Evolutionary conservation across 306 rosid genomes (phyloP).

Genomic region (Casuarina cunninghamiana): DNA sequence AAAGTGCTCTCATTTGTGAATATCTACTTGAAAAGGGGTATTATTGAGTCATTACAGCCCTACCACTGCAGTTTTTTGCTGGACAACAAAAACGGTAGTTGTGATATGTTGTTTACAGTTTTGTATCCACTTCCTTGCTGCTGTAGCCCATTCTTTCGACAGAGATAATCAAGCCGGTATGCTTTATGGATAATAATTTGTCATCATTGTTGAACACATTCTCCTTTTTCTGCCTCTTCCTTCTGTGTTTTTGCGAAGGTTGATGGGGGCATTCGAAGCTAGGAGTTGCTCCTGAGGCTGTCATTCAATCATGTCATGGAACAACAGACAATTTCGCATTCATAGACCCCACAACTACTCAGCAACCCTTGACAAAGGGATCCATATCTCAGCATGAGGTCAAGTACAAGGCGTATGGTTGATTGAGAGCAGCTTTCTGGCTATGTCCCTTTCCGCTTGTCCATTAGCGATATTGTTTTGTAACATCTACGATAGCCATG

Average conservation of each 20-base stretch:
- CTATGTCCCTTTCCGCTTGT: slow-evolving; percentile 1
- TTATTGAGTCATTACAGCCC: too few species aligned
- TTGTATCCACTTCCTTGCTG: not conserved
- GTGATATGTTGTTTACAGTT: not conserved
- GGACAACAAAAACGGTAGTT: too few species aligned
- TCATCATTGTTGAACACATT: not conserved
- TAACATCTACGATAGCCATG: slow-evolving; percentile 4
- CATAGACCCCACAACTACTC: slow-evolving; percentile 3
- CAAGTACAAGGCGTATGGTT: slow-evolving; percentile 15
- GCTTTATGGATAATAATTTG: not conserved
- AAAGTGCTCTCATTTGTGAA: too few species aligned
- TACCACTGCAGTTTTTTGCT: too few species aligned
- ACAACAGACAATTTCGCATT: slow-evolving; percentile 11
- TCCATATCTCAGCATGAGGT: not conserved
- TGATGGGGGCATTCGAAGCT: not conserved
- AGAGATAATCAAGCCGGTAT: not conserved
- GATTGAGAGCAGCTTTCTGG: slow-evolving; percentile 1
- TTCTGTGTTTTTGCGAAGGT: not conserved
- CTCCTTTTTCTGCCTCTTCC: not conserved
- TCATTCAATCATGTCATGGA: not conserved
- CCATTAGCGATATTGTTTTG: not conserved
- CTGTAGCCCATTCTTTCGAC: not conserved
- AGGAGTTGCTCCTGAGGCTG: not conserved
- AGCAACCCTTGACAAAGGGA: not conserved
- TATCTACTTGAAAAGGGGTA: too few species aligned